These are phyloP conservation scores for Fraxinus velutina DNA, from an alignment of 305 asterid genomes.

Conservation along the genomic window DNA sequence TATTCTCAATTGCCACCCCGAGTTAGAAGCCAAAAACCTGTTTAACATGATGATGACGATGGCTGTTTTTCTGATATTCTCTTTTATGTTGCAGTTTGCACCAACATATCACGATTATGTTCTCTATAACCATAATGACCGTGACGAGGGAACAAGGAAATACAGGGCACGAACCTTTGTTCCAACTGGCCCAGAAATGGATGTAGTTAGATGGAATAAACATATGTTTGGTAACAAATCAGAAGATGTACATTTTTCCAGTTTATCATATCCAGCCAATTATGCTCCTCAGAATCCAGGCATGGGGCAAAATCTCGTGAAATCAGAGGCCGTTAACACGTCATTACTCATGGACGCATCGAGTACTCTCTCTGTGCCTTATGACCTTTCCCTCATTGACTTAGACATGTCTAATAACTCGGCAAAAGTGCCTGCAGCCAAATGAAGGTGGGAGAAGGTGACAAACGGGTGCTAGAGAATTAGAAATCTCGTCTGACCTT, in stretches of 20 bases:
- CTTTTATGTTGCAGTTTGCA: slow-evolving; percentile 60
- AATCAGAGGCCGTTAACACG: slow-evolving; percentile 48
- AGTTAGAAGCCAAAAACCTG: background rate
- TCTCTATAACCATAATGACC: slow-evolving; percentile 78
- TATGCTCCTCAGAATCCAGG: slow-evolving; percentile 34
- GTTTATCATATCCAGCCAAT: slow-evolving; percentile 48
- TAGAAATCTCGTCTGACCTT: background rate
- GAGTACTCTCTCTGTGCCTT: slow-evolving; percentile 37
- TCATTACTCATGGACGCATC: slow-evolving; percentile 56
- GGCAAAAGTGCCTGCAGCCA: slow-evolving; percentile 43
- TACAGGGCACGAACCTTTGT: slow-evolving; percentile 44
- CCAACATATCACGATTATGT: slow-evolving; percentile 96
- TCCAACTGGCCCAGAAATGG: slow-evolving; percentile 96
- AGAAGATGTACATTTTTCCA: slow-evolving; percentile 60
- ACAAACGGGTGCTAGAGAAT: slow-evolving; percentile 6
- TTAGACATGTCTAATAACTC: slow-evolving; percentile 61
- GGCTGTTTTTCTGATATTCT: background rate
- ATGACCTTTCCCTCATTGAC: slow-evolving; percentile 63
- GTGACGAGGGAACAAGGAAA: slow-evolving; percentile 58
- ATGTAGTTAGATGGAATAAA: slow-evolving; percentile 71
- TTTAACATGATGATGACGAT: background rate
- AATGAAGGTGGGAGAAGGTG: slow-evolving; percentile 43
- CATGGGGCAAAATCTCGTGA: slow-evolving; percentile 26
- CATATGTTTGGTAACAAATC: slow-evolving; percentile 53
- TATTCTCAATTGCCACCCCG: background rate